Percentiles rank a stretch among this genome's conserved stretches.
These are phyloP conservation scores for Clarireedia hainanense DNA, from an alignment of 2,329 filamentous ascomycete species.

Conservation along the genomic window DNA sequence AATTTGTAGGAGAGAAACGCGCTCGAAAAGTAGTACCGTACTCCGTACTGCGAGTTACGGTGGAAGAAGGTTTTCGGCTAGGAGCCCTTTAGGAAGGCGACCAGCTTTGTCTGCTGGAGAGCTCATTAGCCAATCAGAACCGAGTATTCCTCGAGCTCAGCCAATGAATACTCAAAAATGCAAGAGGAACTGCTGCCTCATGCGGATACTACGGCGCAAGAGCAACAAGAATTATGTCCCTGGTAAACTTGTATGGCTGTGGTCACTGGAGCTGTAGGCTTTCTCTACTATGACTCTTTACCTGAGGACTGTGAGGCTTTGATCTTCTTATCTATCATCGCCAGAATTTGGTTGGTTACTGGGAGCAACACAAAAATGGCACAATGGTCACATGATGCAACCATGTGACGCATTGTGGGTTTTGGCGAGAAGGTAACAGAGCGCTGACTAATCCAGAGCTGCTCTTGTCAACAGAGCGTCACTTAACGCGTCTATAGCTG, in stretches of 20 bases:
- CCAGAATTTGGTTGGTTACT: not conserved
- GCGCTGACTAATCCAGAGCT: too few relatives aligned
- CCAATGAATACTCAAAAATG: conserved; percentile 9
- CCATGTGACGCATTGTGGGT: too few relatives aligned
- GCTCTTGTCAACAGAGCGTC: too few relatives aligned
- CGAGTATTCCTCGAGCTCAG: not conserved
- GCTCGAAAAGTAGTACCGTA: not conserved
- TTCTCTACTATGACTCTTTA: conserved; percentile 1
- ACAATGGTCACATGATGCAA: not conserved
- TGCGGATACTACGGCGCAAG: conserved; percentile 10
- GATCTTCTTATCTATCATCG: too few relatives aligned
- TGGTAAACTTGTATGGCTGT: not conserved
- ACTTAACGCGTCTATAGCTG: too few relatives aligned
- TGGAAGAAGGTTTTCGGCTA: conserved; percentile 3
- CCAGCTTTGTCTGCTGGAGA: too few relatives aligned
- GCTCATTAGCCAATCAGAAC: conserved; percentile 12
- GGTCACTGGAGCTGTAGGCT: not conserved
- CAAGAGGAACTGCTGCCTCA: conserved; percentile 8
- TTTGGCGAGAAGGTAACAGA: too few relatives aligned
- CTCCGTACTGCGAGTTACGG: too few relatives aligned
- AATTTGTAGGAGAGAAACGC: conserved; percentile 6
- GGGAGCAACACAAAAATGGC: not conserved
- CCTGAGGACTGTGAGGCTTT: not conserved
- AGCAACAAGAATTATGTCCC: not conserved
- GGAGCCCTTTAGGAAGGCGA: not conserved